phyloP scores from a whole-genome alignment of 2,329 filamentous ascomycete genomes.

The Aplosporella prunicola region DNA sequence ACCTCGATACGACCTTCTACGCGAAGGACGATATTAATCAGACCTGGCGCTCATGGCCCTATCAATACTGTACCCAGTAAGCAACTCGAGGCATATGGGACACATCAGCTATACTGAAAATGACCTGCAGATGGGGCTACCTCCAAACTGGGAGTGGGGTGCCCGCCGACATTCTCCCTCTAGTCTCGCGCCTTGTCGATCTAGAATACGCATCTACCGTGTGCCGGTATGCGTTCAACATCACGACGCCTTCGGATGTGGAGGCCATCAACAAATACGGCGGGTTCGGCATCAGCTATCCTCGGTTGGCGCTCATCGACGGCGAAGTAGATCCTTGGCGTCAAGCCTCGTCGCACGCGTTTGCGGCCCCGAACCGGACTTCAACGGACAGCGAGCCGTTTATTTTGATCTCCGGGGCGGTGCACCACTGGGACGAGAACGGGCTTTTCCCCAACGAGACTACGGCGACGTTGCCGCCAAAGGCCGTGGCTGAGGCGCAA shows the following conservation, averaged over 20 bases:
- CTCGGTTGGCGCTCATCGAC: constrained; percentile 67
- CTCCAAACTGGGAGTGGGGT: constrained; percentile 64
- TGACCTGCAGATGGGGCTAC: constrained; percentile 59
- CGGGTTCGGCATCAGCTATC: constrained; percentile 61
- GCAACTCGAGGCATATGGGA: too few relatives aligned
- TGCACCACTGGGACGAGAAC: constrained; percentile 76
- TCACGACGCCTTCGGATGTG: constrained; percentile 53
- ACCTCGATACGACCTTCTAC: constrained; percentile 40
- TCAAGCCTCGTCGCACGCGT: constrained; percentile 60
- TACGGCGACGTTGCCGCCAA: constrained; percentile 47
- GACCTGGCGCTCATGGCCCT: constrained; percentile 46
- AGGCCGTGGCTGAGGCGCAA: constrained; percentile 51
- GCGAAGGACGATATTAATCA: constrained; percentile 34
- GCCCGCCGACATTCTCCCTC: constrained; percentile 52
- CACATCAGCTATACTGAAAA: constrained; percentile 1
- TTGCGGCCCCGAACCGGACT: constrained; percentile 46
- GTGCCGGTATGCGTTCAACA: constrained; percentile 62
- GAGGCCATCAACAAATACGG: constrained; percentile 67
- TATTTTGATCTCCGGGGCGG: constrained; percentile 61
- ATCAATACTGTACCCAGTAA: constrained; percentile 44
- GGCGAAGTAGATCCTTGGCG: constrained; percentile 76
- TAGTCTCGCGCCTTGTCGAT: constrained; percentile 63
- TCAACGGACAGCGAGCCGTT: constrained; percentile 60
- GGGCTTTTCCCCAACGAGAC: constrained; percentile 57
- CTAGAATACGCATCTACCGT: constrained; percentile 52